Conservation (phyloP, 345 rosid species). For the Eucalyptus urophylla region DNA sequence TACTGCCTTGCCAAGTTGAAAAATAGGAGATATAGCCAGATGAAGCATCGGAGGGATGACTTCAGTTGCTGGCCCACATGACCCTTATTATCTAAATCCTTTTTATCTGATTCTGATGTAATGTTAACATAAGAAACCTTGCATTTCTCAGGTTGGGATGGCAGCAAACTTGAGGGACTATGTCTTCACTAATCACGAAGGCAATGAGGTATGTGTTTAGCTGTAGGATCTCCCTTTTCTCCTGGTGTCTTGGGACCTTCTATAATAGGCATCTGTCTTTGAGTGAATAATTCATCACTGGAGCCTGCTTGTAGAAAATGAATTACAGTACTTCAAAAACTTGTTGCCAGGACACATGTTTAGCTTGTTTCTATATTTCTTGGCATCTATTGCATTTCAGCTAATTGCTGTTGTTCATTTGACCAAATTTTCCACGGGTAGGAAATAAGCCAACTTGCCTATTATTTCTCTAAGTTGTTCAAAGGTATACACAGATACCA, state of each 20-base stretch:
- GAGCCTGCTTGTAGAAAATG: background rate
- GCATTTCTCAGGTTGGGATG: conserved; percentile 53
- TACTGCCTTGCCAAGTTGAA: background rate
- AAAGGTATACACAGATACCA: background rate
- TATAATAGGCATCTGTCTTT: background rate
- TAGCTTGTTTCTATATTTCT: background rate
- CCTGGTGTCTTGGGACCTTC: background rate
- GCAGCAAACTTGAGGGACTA: conserved; percentile 82
- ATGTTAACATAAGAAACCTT: background rate
- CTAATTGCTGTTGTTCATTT: background rate
- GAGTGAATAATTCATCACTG: background rate
- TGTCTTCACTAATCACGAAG: conserved; percentile 47
- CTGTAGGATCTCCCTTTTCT: background rate
- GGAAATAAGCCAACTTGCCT: background rate
- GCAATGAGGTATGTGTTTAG: conserved; percentile 42
- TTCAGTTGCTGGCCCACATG: background rate
- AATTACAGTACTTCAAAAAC: background rate
- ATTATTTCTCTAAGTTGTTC: background rate
- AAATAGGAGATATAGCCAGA: background rate
- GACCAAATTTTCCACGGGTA: background rate
- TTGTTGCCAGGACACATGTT: background rate
- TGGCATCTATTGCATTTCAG: background rate
- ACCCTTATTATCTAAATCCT: background rate
- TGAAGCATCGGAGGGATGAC: background rate
- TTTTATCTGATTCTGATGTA: background rate